These are phyloP conservation scores for Lizonia empirigonia DNA, from an alignment of 2,329 filamentous ascomycete genomes.

Conservation along the genomic window DNA sequence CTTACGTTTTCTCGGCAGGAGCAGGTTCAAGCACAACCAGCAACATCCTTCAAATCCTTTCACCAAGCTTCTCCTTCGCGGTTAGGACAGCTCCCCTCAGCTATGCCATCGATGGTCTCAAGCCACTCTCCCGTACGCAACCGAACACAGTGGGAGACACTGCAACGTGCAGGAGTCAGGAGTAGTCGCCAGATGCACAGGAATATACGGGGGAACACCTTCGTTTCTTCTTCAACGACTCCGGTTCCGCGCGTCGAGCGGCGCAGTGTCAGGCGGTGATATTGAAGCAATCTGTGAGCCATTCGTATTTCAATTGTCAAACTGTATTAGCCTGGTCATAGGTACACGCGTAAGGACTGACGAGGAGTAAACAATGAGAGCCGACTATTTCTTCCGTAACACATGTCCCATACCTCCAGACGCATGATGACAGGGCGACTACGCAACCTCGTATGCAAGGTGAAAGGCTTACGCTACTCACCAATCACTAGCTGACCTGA, in stretches of 20 bases:
- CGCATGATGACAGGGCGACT: not conserved
- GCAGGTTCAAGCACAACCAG: slow-evolving; percentile 5
- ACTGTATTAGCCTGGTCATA: not conserved
- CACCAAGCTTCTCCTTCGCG: slow-evolving; percentile 13
- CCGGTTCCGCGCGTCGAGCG: slow-evolving; percentile 19
- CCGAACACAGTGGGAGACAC: slow-evolving; percentile 21
- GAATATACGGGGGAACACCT: not conserved
- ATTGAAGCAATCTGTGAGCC: too few species aligned
- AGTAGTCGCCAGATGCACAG: slow-evolving; percentile 26
- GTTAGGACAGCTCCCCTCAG: slow-evolving; percentile 20
- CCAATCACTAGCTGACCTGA: not conserved
- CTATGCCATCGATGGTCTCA: slow-evolving; percentile 24
- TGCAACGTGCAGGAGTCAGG: slow-evolving; percentile 31
- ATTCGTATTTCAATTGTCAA: too few species aligned
- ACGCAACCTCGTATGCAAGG: not conserved
- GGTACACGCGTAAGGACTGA: not conserved
- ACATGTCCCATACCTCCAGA: too few species aligned
- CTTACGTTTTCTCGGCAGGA: slow-evolving; percentile 8
- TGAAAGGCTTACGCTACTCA: not conserved
- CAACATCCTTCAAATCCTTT: slow-evolving; percentile 11
- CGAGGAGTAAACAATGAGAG: too few species aligned
- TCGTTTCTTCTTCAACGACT: not conserved
- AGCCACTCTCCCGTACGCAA: slow-evolving; percentile 18
- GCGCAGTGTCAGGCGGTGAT: slow-evolving; percentile 32
- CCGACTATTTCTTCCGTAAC: too few species aligned